phyloP scores from a whole-genome alignment of 2,329 filamentous ascomycete species.

The Epichloe sp. region DNA sequence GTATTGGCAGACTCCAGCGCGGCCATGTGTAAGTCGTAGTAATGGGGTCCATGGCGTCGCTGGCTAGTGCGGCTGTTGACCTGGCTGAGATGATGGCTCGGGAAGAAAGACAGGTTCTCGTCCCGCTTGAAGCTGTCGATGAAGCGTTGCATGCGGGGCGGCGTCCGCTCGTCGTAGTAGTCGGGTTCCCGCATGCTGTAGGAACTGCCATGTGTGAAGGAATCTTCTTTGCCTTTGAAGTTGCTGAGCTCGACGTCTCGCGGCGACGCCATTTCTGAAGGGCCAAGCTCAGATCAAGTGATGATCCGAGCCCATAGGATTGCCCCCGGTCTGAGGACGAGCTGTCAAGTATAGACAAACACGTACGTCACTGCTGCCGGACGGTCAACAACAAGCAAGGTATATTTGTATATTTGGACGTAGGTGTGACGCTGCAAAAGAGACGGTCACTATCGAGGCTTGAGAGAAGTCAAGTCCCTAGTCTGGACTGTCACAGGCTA shows the following conservation, averaged over 20 bases:
- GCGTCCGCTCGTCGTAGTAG: slow-evolving; percentile 29
- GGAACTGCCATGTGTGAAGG: slow-evolving; percentile 34
- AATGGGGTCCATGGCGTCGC: slow-evolving; percentile 25
- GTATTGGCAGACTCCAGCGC: slow-evolving; percentile 65
- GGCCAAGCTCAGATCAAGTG: background rate
- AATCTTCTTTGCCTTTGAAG: slow-evolving; percentile 46
- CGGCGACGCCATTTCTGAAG: slow-evolving; percentile 19
- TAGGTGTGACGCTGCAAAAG: no score
- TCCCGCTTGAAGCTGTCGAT: slow-evolving; percentile 53
- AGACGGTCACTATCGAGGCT: no score
- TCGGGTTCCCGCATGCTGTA: slow-evolving; percentile 38
- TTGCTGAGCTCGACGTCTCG: slow-evolving; percentile 42
- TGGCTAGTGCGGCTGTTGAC: slow-evolving; percentile 14
- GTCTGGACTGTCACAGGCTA: no score
- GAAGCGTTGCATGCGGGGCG: slow-evolving; percentile 28
- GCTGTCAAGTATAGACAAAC: no score
- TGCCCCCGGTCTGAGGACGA: no score
- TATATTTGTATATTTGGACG: no score
- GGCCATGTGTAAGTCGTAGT: slow-evolving; percentile 42
- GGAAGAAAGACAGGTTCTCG: slow-evolving; percentile 34
- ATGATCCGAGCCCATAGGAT: background rate
- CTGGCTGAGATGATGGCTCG: slow-evolving; percentile 27
- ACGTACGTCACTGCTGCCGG: no score
- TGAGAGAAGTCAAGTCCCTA: no score
- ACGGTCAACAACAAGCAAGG: no score